Evolutionary conservation across 306 rosid species (phyloP), one percentile per base, ranked within the genome.

Genomic region (Cucumis sativus): DNA sequence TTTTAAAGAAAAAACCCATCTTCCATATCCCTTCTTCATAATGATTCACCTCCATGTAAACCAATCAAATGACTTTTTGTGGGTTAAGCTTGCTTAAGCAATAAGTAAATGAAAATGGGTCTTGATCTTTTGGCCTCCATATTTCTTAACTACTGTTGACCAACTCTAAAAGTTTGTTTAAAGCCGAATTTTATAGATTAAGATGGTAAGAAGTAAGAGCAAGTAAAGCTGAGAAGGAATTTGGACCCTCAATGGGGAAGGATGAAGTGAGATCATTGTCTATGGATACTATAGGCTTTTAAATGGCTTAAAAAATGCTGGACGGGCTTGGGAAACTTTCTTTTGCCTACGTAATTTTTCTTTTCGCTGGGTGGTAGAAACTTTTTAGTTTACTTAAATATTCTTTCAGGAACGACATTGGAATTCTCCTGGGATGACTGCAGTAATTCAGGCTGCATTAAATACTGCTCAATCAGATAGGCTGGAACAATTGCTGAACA

Each of bases 321-420:
- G 76, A 28, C 9, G 60, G 28, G 77, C 28, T 52, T 33, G 45
- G 63, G 30, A 30, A 73, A 52, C 60, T 8, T 25, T 9, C n/a
- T n/a, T 0, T 6, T 15, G 4, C 59, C 43, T 71, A 25, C 41
- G 15, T 37, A 30, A 52, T 16, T 6, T 52, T 28, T 73, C 2
- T 52, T 28, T 57, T 56, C 2, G 14, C 55, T 56, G 52, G 65
- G 35, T 30, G 18, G 66, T 18, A 17, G 56, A 73, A 60, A 66
- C 52, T 41, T 83, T 30, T 45, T 82, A 39, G 60, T 72, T 51
- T 75, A 56, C 70, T 77, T 83, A 28, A 67, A 47, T 83, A 41
- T 74, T 54, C 58, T 78, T 79, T 81, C 89, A 95, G 98, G 98
- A 92, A 82, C 97, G 98, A 60, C 98, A 89, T 82, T 92, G 96